Conservation (phyloP, 768 basidiomycete species). For the Trametes maxima region DNA sequence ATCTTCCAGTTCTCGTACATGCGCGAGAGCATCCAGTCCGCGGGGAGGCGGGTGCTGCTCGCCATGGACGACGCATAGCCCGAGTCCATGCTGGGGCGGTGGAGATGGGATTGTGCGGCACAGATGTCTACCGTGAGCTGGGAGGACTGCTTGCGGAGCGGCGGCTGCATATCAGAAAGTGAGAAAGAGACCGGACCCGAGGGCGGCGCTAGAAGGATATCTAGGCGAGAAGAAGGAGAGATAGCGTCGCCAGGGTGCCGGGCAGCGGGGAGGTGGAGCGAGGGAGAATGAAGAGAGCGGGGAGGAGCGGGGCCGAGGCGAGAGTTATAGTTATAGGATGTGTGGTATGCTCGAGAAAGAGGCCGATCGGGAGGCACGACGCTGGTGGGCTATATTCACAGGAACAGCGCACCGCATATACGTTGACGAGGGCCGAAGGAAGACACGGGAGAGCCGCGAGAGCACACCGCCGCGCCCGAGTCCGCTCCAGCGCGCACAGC, state of each 20-base stretch:
- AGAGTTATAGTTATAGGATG: constrained; percentile 3
- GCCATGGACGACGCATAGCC: constrained; percentile 19
- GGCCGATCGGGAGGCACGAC: background rate
- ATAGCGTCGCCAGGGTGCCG: background rate
- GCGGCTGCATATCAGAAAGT: constrained; percentile 13
- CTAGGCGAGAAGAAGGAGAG: background rate
- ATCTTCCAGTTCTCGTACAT: constrained; percentile 24
- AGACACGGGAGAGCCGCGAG: background rate
- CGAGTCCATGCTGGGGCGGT: constrained; percentile 15
- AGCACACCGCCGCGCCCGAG: background rate
- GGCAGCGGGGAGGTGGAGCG: background rate
- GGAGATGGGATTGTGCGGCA: constrained; percentile 1
- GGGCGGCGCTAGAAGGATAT: background rate
- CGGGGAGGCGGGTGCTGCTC: constrained; percentile 7
- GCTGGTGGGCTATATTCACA: background rate
- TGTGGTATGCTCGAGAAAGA: background rate
- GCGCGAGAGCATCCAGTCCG: constrained; percentile 17
- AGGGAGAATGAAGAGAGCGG: background rate
- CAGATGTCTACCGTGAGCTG: constrained; percentile 3
- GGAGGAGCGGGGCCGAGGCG: background rate
- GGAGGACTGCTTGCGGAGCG: background rate
- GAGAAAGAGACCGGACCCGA: background rate
- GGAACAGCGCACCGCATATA: constrained; percentile 1
- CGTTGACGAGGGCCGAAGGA: background rate
- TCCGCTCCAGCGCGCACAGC: background rate